Base-by-base conservation (phyloP, 768 basidiomycete species). In the Saitozyma sp. region DNA sequence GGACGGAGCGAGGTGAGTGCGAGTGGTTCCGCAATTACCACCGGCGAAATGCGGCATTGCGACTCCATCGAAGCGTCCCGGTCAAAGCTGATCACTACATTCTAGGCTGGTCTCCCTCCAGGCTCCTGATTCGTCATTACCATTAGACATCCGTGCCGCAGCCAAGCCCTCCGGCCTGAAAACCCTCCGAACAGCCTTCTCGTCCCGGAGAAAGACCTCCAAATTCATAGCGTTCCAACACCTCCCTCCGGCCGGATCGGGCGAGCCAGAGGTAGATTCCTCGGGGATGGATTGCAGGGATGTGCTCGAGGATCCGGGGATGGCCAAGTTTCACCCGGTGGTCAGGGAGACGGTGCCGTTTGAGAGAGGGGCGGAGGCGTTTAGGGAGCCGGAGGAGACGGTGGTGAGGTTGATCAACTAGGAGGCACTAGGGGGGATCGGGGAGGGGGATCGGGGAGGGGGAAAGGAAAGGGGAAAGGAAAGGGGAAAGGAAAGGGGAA, bases 1-100 rank as follows among this genome's bases (percentile, higher is more conserved):
- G 56, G 68, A 75, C 78, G 70, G 75, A 58, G 78, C 78, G 9
- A 80, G 74, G 78, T 80, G 75, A 69, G 68, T 76, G 41, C 52
- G n/a, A 3, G 14, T 13, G 9, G 42, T 37, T 16, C 66, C 4
- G 10, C 16, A 38, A 38, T 43, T 20, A 53, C 29, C 29, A 29
- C 29, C 29, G 2, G 29, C 29, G 58, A 9, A 17, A 20, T 61
- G 50, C 42, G 14, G 46, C 13, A 19, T 49, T 37, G 50, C 11
- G 16, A 41, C 14, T 38, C 41, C n/a, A 50, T 56, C 42, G 7
- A 29, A 29, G 16, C 87, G 45, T 46, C 13, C n/a, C 45, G 45
- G 11, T 17, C n/a, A 3, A 17, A 13, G 45, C 45, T 46, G 6
- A 90, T 76, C 4, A 4, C 3, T 56, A 5, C 16, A 5, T 5